Evolutionary conservation across 2,329 filamentous ascomycete genomes (phyloP), one percentile per base, ranked within the genome.

Genomic region (Talaromyces sp.): DNA sequence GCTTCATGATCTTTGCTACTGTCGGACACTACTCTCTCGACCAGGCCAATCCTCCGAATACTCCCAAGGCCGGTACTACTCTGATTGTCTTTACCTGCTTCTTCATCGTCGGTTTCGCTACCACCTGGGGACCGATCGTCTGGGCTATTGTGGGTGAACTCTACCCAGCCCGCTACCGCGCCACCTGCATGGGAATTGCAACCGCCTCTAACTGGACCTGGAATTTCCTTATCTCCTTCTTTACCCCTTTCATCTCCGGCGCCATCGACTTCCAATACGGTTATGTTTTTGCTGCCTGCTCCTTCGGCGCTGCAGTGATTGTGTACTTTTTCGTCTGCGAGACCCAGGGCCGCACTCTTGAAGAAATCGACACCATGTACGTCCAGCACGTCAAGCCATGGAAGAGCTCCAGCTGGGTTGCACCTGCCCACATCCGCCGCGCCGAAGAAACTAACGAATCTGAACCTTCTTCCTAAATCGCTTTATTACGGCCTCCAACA

Each of bases 311-410:
- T 0, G 85, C 86, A 0, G 68, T 87, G 0, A 76, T 92, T 13
- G 89, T 93, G 35, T 93, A 89, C 80, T 90, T 93, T 78, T 92
- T 92, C 75, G 85, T 93, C 61, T 87, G 90, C 64, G 90, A 93
- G 74, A 88, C 86, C 54, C 88, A 90, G 72, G 90, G 89, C 61
- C 85, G 90, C 6, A 88, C 86, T 0, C 82, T 94, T 1, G 91
- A 94, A 78, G 90, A 93, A 75, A 90, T 94, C 63, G 91, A 94
- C 71, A 89, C 87, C 57, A 90, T 91, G 88, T 93, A 92, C 69
- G 81, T 91, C 41, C 81, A 89, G 59, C 79, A 80, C 31, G 87
- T 91, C 19, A 85, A 80, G 69, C 88, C 89, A 0, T 86, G 85
- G 79, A 85, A 87, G 80, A 89, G 86, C 70, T 74, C 79, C 54